Evolutionary conservation across 345 rosid genomes (phyloP), one percentile per base, ranked within the genome.

Genomic region (Lepidium sativum): DNA sequence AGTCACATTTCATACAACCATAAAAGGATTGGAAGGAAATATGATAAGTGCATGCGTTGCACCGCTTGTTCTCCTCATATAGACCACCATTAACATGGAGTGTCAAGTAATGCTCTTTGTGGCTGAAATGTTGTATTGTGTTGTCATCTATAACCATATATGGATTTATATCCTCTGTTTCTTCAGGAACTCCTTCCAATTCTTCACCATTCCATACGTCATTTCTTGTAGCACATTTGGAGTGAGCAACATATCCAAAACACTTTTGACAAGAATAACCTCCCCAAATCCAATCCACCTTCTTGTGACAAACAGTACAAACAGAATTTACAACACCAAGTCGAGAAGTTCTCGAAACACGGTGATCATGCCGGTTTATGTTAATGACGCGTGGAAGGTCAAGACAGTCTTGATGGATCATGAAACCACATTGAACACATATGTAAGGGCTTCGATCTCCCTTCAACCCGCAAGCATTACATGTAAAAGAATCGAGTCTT

Each of bases 361-460:
- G 25, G 10, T 59, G 64, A 15, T 59, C 38, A 42, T 59, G 51
- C 0, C 51, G 51, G 1, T 41, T 59, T 6, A 59, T 27, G 38
- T 59, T 59, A 11, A 59, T 59, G 23, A 59, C 0, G 4, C 38
- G 37, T 23, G 63, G 67, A 5, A 34, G 39, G n/a, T 0, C 2
- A 47, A 62, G 0, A n/a, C 55, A 62, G 6, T 5, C 9, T 20
- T 44, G 54, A 8, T 62, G 55, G 33, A 62, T 47, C 9, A 18
- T 20, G 21, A 63, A 63, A 34, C 0, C 12, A 21, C 67, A 63
- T 10, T n/a, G 34, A 35, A 49, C 0, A 37, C 57, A 63, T 49
- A 34, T 0, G 8, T 63, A 63, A 63, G 67, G 68, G 37, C 68
- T 63, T 10, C 68, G 47, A 49, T 63, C 57, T 9, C 68, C 68